Evolutionary conservation across 177 flowering plant genomes (phyloP).

Genomic region (Vitis hybrid): DNA sequence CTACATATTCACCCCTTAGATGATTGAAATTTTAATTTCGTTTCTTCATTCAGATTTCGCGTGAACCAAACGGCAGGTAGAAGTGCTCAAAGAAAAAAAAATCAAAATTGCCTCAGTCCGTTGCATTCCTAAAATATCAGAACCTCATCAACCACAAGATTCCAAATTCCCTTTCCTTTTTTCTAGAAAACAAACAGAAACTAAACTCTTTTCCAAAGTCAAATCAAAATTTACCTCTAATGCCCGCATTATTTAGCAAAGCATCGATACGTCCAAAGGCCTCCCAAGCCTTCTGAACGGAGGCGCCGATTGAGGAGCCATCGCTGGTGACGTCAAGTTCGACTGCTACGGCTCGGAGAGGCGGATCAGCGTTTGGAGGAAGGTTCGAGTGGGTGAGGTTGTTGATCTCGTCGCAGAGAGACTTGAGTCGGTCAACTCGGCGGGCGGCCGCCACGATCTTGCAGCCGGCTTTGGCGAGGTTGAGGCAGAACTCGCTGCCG

Average conservation of each 20-base stretch:
- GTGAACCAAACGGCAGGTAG: too few species aligned
- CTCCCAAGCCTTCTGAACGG: slow-evolving; percentile 47
- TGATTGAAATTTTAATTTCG: too few species aligned
- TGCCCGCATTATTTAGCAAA: slow-evolving; percentile 55
- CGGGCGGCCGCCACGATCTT: slow-evolving; percentile 47
- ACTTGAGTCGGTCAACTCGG: slow-evolving; percentile 38
- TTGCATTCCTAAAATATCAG: too few species aligned
- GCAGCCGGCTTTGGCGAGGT: slow-evolving; percentile 48
- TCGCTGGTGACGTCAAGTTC: slow-evolving; percentile 52
- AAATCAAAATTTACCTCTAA: slow-evolving; percentile 35
- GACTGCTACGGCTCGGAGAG: slow-evolving; percentile 43
- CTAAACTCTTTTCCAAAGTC: neutral
- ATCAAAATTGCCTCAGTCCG: too few species aligned
- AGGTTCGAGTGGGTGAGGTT: neutral
- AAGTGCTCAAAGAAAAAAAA: too few species aligned
- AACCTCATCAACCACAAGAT: too few species aligned
- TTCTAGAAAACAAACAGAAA: too few species aligned
- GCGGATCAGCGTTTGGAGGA: neutral
- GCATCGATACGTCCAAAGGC: slow-evolving; percentile 53
- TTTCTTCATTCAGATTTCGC: too few species aligned
- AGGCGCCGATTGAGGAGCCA: slow-evolving; percentile 30
- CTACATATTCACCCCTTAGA: too few species aligned
- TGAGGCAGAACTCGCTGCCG: slow-evolving; percentile 43
- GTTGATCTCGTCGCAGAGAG: slow-evolving; percentile 48
- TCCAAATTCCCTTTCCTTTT: too few species aligned